These are phyloP conservation scores for Cryptococcus floricola DNA, from an alignment of 1,284 basidiomycete species.

Conservation along the genomic window DNA sequence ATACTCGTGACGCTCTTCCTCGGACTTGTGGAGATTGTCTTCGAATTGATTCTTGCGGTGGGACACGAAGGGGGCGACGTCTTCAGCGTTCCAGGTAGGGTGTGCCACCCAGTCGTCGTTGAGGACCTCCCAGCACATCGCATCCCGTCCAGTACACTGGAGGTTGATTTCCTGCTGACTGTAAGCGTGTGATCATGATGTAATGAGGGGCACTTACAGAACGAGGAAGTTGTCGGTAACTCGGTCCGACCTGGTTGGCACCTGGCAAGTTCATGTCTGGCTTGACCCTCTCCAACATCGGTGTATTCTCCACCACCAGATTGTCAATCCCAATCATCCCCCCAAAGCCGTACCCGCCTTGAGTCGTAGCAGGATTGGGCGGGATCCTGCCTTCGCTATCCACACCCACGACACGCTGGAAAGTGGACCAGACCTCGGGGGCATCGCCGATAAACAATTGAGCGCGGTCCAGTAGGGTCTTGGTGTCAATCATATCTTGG, in stretches of 20 bases:
- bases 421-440: constrained; percentile 77
- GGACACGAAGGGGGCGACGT: constrained; percentile 87
- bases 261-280: constrained; percentile 47
- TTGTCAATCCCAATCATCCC: constrained; percentile 52
- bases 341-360: constrained; percentile 50
- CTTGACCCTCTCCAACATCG: constrained; percentile 62
- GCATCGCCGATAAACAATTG: constrained; percentile 67
- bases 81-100: constrained; percentile 93
- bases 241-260: constrained; percentile 65
- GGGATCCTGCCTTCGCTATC: constrained; percentile 67
- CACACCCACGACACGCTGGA: constrained; percentile 78
- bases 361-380: constrained; percentile 58
- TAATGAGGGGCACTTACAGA: constrained; percentile 57
- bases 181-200: neutral
- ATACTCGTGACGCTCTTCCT: constrained; percentile 98
- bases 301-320: constrained; percentile 53
- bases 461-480: constrained; percentile 75
- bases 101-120: constrained; percentile 97
- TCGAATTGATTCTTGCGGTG: constrained; percentile 98
- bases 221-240: constrained; percentile 85
- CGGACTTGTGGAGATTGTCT: constrained; percentile 91
- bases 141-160: constrained; percentile 90
- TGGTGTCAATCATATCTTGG: constrained; percentile 85
- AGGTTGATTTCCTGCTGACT: constrained; percentile 71
- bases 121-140: constrained; percentile 92